Evolutionary conservation across 2,329 filamentous ascomycete genomes (phyloP).

Genomic region (Beauveria scarabaeidicola): DNA sequence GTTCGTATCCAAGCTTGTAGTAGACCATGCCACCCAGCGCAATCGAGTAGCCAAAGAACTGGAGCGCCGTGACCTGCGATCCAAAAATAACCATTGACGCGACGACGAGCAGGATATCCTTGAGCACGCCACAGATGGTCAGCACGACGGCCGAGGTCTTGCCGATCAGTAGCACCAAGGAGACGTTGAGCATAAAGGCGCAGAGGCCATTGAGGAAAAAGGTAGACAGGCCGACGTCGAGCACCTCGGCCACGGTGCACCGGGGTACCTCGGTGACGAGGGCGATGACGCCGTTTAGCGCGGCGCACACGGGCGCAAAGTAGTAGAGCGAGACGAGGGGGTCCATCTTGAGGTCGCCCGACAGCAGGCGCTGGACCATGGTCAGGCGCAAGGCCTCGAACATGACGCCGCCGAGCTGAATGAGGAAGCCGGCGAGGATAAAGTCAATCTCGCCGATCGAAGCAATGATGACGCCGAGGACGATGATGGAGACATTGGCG

Average conservation of each 20-base stretch:
- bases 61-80: constrained; percentile 63
- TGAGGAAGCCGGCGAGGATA: constrained; percentile 68
- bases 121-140: constrained; percentile 79
- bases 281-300: constrained; percentile 70
- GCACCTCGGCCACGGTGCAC: constrained; percentile 60
- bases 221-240: constrained; percentile 62
- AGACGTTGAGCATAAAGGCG: constrained; percentile 76
- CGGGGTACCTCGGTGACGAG: constrained; percentile 65
- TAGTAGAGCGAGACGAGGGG: constrained; percentile 84
- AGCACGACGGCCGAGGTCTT: constrained; percentile 81
- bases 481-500: constrained; percentile 89
- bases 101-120: constrained; percentile 75
- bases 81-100: constrained; percentile 77
- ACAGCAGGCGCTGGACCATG: constrained; percentile 76
- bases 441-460: constrained; percentile 96
- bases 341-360: constrained; percentile 85
- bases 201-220: constrained; percentile 69
- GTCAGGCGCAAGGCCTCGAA: constrained; percentile 78
- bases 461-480: constrained; percentile 88
- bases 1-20: constrained; percentile 69
- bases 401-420: constrained; percentile 67
- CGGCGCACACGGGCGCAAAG: constrained; percentile 75
- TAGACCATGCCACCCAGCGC: constrained; percentile 70
- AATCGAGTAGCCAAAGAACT: constrained; percentile 78
- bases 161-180: constrained; percentile 80